phyloP scores from a whole-genome alignment of 2,329 filamentous ascomycete species.

The Neonectria neomacrospora region DNA sequence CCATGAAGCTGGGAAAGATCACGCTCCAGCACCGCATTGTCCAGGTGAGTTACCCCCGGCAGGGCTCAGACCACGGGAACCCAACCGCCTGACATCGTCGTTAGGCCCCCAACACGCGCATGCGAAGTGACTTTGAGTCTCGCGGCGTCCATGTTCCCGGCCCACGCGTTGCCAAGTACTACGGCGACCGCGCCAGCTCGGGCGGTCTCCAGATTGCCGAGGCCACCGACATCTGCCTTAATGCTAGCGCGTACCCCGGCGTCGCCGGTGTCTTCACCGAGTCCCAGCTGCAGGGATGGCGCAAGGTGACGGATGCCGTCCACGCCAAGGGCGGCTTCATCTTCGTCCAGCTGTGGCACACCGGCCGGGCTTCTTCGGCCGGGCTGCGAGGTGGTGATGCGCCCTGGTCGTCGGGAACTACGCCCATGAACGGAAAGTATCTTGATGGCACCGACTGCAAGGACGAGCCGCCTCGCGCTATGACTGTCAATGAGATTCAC shows the following conservation, averaged over 20 bases:
- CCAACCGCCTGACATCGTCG: background rate
- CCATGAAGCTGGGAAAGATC: slow-evolving; percentile 49
- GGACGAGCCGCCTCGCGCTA: slow-evolving; percentile 63
- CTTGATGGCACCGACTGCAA: slow-evolving; percentile 47
- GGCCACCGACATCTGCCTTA: slow-evolving; percentile 46
- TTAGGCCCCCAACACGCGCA: slow-evolving; percentile 39
- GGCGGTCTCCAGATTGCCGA: slow-evolving; percentile 48
- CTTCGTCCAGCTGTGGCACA: slow-evolving; percentile 70
- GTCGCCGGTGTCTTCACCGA: slow-evolving; percentile 46
- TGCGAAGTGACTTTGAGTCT: slow-evolving; percentile 45
- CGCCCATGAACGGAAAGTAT: slow-evolving; percentile 59
- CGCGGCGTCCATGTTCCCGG: slow-evolving; percentile 49
- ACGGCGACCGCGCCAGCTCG: slow-evolving; percentile 46
- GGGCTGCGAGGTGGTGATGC: slow-evolving; percentile 38
- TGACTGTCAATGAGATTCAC: slow-evolving; percentile 74
- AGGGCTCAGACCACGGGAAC: background rate
- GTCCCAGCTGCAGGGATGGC: slow-evolving; percentile 45
- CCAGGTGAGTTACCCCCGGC: slow-evolving; percentile 39
- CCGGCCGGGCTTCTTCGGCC: slow-evolving; percentile 63
- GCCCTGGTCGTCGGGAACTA: slow-evolving; percentile 40
- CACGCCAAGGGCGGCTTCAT: slow-evolving; percentile 54
- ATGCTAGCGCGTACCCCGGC: slow-evolving; percentile 45
- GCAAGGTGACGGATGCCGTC: slow-evolving; percentile 43
- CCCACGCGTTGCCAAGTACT: slow-evolving; percentile 44
- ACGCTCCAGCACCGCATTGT: slow-evolving; percentile 51